phyloP scores from a whole-genome alignment of 148 eudicot genomes.

The Fagopyrum homotropicum region DNA sequence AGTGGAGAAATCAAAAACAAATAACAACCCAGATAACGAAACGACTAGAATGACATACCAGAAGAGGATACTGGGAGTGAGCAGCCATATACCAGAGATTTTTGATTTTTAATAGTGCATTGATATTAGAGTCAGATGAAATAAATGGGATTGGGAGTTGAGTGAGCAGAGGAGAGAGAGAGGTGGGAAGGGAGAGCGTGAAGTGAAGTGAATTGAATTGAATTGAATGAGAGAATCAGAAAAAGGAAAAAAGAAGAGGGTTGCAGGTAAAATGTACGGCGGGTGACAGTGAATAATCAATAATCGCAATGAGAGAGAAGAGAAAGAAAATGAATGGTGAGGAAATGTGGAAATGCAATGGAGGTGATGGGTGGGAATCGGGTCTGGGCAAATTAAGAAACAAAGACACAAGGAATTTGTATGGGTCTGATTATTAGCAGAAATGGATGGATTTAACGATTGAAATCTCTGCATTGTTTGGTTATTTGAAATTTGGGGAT shows the following conservation, averaged over 20 bases:
- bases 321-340: background rate
- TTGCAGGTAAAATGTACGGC: background rate
- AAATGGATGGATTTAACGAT: constrained; percentile 1
- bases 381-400: background rate
- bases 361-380: background rate
- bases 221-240: background rate
- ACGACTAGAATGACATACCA: background rate
- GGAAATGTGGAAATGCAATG: background rate
- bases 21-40: background rate
- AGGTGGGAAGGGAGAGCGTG: too few relatives aligned
- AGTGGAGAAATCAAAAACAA: background rate
- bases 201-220: background rate
- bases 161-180: background rate
- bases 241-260: background rate
- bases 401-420: constrained; percentile 5
- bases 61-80: background rate
- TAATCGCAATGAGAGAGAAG: background rate
- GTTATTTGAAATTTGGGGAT: background rate
- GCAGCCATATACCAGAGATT: constrained; percentile 5
- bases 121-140: background rate
- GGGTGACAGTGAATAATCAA: constrained; percentile 14
- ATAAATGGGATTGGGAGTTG: background rate
- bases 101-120: too few relatives aligned
- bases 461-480: background rate
- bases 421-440: background rate